phyloP scores from a whole-genome alignment of 768 basidiomycete genomes.

The Xerocomus spinulosus region DNA sequence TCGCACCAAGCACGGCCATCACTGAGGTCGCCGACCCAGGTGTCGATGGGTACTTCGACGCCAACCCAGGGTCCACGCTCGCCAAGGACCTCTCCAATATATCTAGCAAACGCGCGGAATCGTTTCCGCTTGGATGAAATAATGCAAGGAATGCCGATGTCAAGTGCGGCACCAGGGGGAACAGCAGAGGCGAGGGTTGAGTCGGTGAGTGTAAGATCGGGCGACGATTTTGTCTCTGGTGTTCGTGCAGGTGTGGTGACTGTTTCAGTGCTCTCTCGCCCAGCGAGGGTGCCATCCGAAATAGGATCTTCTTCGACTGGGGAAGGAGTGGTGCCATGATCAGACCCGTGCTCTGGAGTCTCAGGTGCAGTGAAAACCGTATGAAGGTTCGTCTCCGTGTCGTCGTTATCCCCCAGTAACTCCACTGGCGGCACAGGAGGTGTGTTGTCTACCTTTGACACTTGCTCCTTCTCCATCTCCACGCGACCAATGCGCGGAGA shows the following conservation, averaged over 20 bases:
- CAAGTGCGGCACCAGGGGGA: slow-evolving; percentile 60
- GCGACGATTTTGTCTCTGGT: slow-evolving; percentile 16
- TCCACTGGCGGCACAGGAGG: slow-evolving; percentile 27
- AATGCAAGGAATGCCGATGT: slow-evolving; percentile 88
- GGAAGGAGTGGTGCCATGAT: slow-evolving; percentile 9
- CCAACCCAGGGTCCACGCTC: slow-evolving; percentile 86
- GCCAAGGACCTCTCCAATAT: slow-evolving; percentile 83
- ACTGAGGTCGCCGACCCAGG: slow-evolving; percentile 46
- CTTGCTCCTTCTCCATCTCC: slow-evolving; percentile 32
- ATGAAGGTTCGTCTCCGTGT: slow-evolving; percentile 25
- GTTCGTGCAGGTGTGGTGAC: slow-evolving; percentile 20
- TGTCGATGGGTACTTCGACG: slow-evolving; percentile 73
- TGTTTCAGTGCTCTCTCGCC: slow-evolving; percentile 25
- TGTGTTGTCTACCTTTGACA: slow-evolving; percentile 30
- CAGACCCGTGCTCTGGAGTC: slow-evolving; percentile 1
- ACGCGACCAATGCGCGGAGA: slow-evolving; percentile 16
- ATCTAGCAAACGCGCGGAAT: slow-evolving; percentile 82
- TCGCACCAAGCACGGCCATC: slow-evolving; percentile 83
- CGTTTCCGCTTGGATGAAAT: slow-evolving; percentile 77
- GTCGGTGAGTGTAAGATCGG: slow-evolving; percentile 18
- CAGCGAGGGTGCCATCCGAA: slow-evolving; percentile 19
- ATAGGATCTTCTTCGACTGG: slow-evolving; percentile 12
- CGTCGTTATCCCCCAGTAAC: slow-evolving; percentile 35
- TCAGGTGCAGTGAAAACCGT: slow-evolving; percentile 23
- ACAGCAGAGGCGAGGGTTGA: slow-evolving; percentile 21